phyloP scores from a whole-genome alignment of 108 stramenopile genomes.

The Mayamaea pseudoterrestris region DNA sequence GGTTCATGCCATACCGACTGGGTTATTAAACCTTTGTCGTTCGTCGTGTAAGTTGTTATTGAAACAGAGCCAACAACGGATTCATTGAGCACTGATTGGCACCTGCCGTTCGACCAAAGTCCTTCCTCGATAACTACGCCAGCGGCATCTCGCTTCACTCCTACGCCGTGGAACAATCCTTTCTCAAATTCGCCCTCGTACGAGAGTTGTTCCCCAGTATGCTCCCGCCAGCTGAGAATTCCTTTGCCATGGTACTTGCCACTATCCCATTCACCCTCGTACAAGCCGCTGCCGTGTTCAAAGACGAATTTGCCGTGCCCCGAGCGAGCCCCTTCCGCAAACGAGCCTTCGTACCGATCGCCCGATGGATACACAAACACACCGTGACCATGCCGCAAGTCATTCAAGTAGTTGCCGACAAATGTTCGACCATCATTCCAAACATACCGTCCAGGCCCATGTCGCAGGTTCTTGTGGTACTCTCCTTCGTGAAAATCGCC shows the following conservation, averaged over 20 bases:
- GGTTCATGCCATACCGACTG: too few species aligned
- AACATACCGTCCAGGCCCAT: constrained; percentile 15
- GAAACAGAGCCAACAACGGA: constrained; percentile 1
- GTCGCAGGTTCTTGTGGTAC: constrained; percentile 14
- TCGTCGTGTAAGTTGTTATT: too few species aligned
- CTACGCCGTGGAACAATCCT: constrained; percentile 1
- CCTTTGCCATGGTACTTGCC: constrained; percentile 18
- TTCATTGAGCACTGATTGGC: too few species aligned
- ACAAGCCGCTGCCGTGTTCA: constrained; percentile 4
- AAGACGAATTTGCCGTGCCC: constrained; percentile 8
- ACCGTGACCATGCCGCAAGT: constrained; percentile 21
- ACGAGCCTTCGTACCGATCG: constrained; percentile 16
- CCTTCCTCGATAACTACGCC: constrained; percentile 4
- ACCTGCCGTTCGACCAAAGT: too few species aligned
- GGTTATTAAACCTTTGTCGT: too few species aligned
- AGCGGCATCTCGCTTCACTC: neutral
- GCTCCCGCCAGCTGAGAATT: constrained; percentile 3
- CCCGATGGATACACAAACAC: constrained; percentile 23
- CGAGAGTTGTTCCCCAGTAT: neutral
- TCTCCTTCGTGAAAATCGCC: constrained; percentile 21
- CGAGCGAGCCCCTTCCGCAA: constrained; percentile 1
- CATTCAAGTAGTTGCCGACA: constrained; percentile 13
- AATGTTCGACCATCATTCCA: constrained; percentile 27
- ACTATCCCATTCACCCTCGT: constrained; percentile 11
- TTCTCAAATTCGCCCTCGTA: constrained; percentile 8